Conservation (phyloP, 2,329 filamentous ascomycete species). For the Myriosclerotinia duriaeana region DNA sequence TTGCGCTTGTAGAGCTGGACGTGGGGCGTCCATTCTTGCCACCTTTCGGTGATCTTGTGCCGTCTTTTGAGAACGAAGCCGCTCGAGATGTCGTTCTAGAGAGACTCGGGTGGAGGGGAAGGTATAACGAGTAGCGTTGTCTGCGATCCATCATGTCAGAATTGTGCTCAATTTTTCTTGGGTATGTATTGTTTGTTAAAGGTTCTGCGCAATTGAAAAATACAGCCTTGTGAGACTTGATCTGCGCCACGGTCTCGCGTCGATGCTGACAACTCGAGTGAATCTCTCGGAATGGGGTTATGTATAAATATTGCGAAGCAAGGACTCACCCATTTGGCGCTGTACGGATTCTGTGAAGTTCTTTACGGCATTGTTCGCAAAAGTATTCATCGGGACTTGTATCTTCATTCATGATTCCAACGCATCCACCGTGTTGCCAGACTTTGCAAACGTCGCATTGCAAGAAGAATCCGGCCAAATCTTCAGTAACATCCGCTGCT, state of each 20-base stretch:
- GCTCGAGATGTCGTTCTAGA: constrained; percentile 61
- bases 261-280: constrained; percentile 32
- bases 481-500: constrained; percentile 60
- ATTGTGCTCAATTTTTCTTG: constrained; percentile 21
- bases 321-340: constrained; percentile 78
- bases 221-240: constrained; percentile 40
- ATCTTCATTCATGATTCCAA: constrained; percentile 93
- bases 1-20: constrained; percentile 49
- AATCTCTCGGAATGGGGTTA: constrained; percentile 28
- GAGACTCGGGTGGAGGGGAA: constrained; percentile 55
- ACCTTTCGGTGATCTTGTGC: constrained; percentile 53
- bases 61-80: constrained; percentile 64
- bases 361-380: constrained; percentile 90
- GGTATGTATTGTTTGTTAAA: constrained; percentile 22
- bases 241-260: constrained; percentile 41
- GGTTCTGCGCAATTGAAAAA: constrained; percentile 29
- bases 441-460: constrained; percentile 98
- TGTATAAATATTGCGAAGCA: constrained; percentile 15
- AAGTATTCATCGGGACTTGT: constrained; percentile 96
- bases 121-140: constrained; percentile 65
- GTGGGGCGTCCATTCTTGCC: constrained; percentile 55
- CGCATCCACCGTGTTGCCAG: constrained; percentile 97
- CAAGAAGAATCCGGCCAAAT: constrained; percentile 92
- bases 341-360: constrained; percentile 80
- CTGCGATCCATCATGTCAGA: constrained; percentile 49